phyloP scores from a whole-genome alignment of 2,329 filamentous ascomycete species.

The Aureobasidium sp. region DNA sequence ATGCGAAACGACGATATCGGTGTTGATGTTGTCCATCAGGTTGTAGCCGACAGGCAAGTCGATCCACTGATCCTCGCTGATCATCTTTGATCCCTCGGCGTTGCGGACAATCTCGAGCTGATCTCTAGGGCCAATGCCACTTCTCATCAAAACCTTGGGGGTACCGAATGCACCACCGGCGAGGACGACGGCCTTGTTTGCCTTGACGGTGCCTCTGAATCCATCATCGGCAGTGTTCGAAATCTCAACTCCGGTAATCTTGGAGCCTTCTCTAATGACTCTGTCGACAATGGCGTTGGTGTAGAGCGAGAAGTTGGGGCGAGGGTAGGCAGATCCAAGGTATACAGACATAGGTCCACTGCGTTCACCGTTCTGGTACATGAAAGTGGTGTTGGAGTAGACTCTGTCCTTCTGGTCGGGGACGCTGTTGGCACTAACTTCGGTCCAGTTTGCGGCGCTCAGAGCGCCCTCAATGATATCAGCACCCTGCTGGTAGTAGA shows the following conservation, averaged over 20 bases:
- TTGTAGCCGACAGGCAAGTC: slow-evolving; percentile 12
- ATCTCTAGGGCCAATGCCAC: slow-evolving; percentile 11
- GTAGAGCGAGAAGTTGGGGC: slow-evolving; percentile 38
- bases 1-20: slow-evolving; percentile 14
- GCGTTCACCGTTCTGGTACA: slow-evolving; percentile 43
- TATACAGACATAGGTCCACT: slow-evolving; percentile 44
- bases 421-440: slow-evolving; percentile 40
- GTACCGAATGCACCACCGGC: slow-evolving; percentile 13
- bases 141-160: slow-evolving; percentile 10
- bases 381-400: slow-evolving; percentile 42
- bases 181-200: slow-evolving; percentile 7
- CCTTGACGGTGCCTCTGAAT: slow-evolving; percentile 1
- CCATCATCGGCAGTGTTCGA: neutral
- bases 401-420: slow-evolving; percentile 41
- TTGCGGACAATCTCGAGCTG: slow-evolving; percentile 8
- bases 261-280: slow-evolving; percentile 33
- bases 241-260: slow-evolving; percentile 35
- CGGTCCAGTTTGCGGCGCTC: slow-evolving; percentile 37
- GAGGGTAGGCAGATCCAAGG: slow-evolving; percentile 38
- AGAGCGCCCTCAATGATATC: slow-evolving; percentile 38
- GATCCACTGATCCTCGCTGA: slow-evolving; percentile 13
- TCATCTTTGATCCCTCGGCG: slow-evolving; percentile 5
- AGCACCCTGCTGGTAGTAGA: slow-evolving; percentile 10
- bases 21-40: slow-evolving; percentile 15
- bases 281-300: slow-evolving; percentile 37